Conservation (phyloP, 1,284 basidiomycete genomes). For the Acaromyces ingoldii region DNA sequence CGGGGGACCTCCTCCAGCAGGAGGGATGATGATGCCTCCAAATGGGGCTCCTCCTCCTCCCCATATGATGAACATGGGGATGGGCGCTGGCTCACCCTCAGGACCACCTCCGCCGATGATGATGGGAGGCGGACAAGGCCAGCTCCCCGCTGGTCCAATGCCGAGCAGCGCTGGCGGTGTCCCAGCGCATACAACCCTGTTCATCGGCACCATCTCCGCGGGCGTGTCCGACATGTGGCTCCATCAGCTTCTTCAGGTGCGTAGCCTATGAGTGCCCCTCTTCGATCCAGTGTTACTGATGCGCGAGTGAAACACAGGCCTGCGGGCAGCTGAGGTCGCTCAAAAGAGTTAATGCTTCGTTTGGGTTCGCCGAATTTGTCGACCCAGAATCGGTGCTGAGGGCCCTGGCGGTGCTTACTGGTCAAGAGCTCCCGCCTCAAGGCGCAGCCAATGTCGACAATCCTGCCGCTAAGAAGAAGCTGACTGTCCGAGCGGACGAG, state of each 20-base stretch:
- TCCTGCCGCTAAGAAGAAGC: conserved; percentile 59
- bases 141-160: conserved; percentile 4
- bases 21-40: no score
- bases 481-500: conserved; percentile 76
- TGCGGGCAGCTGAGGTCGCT: conserved; percentile 81
- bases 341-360: conserved; percentile 86
- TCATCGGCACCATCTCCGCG: conserved; percentile 90
- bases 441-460: neutral
- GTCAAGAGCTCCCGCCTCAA: conserved; percentile 62
- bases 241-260: conserved; percentile 69
- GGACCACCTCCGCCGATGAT: conserved; percentile 7
- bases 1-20: neutral
- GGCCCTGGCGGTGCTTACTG: conserved; percentile 73
- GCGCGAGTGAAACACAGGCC: conserved; percentile 55
- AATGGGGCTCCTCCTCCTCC: no score
- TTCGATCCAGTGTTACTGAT: neutral
- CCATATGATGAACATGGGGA: conserved; percentile 10
- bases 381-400: conserved; percentile 80
- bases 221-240: conserved; percentile 76
- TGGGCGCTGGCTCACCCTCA: no score
- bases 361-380: conserved; percentile 88
- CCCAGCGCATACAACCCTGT: conserved; percentile 61
- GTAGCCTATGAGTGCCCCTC: conserved; percentile 51
- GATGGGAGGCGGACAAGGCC: no score
- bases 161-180: conserved; percentile 2